Evolutionary conservation across 208 protist genomes (phyloP).

Genomic region (Trypanosoma grayi): DNA sequence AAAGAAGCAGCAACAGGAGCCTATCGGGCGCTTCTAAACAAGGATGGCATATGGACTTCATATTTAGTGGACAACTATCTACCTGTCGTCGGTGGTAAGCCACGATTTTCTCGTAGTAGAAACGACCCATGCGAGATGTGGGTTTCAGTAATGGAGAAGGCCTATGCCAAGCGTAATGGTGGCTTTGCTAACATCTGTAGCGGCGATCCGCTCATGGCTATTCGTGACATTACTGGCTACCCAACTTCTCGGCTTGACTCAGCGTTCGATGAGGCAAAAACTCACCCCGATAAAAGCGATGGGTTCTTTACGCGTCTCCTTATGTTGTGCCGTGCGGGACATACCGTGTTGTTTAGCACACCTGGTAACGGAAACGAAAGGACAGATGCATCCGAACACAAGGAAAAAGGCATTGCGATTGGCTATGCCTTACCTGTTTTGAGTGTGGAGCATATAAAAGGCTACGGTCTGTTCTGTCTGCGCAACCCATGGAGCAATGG

Average conservation of each 20-base stretch:
- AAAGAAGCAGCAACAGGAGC: constrained; percentile 25
- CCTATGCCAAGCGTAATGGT: constrained; percentile 48
- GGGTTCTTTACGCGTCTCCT: constrained; percentile 48
- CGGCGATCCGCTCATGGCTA: constrained; percentile 26
- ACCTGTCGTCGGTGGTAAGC: constrained; percentile 15
- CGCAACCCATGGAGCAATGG: constrained; percentile 59
- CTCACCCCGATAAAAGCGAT: constrained; percentile 25
- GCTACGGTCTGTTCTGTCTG: constrained; percentile 37
- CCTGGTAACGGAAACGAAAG: constrained; percentile 31
- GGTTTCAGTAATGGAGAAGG: constrained; percentile 45
- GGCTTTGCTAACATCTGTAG: constrained; percentile 26
- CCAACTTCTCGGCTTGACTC: constrained; percentile 46
- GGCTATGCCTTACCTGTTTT: constrained; percentile 55
- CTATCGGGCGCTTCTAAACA: constrained; percentile 29
- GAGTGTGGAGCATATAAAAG: constrained; percentile 15
- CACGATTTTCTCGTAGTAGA: constrained; percentile 17
- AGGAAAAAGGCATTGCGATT: constrained; percentile 42
- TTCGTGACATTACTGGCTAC: constrained; percentile 58
- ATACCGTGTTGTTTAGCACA: constrained; percentile 52
- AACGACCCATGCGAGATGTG: constrained; percentile 33
- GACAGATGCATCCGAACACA: constrained; percentile 20
- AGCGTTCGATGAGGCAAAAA: constrained; percentile 26
- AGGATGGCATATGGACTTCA: constrained; percentile 37
- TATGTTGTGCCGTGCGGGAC: constrained; percentile 29
- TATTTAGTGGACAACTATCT: constrained; percentile 38